phyloP scores from a whole-genome alignment of 1,284 basidiomycete genomes.

The Xerocomus minutiporus region DNA sequence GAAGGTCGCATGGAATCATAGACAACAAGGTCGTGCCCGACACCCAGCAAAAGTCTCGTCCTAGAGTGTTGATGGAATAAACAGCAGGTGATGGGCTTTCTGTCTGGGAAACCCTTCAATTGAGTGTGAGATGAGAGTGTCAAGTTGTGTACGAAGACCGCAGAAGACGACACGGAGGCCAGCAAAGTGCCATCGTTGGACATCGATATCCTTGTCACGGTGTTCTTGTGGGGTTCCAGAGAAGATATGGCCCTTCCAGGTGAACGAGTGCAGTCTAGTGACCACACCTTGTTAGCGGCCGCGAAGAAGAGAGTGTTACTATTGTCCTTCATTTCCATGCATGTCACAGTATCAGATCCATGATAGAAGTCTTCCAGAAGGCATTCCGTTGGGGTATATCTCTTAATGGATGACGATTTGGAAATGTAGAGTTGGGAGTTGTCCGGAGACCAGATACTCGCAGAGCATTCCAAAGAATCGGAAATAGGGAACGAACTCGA shows the following conservation, averaged over 20 bases:
- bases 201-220: constrained; percentile 49
- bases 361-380: constrained; percentile 40
- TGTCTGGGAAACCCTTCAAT: constrained; percentile 48
- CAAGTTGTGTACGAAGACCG: constrained; percentile 59
- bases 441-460: constrained; percentile 53
- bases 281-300: constrained; percentile 49
- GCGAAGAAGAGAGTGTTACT: constrained; percentile 44
- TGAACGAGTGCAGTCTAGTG: constrained; percentile 53
- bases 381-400: constrained; percentile 48
- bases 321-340: constrained; percentile 45
- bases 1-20: constrained; percentile 61
- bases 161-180: constrained; percentile 47
- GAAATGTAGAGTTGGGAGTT: constrained; percentile 51
- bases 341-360: constrained; percentile 33
- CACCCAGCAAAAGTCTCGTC: constrained; percentile 52
- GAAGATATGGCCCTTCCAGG: constrained; percentile 48
- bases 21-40: constrained; percentile 50
- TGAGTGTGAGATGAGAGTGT: constrained; percentile 42
- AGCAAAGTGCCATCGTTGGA: constrained; percentile 57
- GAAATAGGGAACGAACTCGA: constrained; percentile 39
- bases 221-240: constrained; percentile 56
- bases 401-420: constrained; percentile 42
- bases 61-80: constrained; percentile 58
- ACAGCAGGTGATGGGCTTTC: constrained; percentile 41
- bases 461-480: constrained; percentile 38